Evolutionary conservation across 108 stramenopile genomes (phyloP).

Genomic region (Nitzschia palea): DNA sequence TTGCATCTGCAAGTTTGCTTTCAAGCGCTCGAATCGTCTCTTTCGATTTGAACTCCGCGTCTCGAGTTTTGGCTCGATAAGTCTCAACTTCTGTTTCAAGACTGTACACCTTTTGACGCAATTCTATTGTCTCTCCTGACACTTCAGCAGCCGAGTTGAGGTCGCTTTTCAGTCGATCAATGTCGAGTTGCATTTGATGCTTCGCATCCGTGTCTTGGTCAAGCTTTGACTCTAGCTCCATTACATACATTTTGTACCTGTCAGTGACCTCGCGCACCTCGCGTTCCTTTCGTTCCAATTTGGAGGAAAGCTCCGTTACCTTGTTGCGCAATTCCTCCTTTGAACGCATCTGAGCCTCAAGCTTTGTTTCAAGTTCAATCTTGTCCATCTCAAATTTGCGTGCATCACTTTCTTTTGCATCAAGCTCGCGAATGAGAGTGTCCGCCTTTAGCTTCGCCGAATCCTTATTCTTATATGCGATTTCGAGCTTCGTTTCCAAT

Average conservation of each 20-base stretch:
- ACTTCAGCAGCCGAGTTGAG: slow-evolving; percentile 23
- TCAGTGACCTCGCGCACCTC: slow-evolving; percentile 43
- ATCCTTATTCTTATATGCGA: slow-evolving; percentile 26
- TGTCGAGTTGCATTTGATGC: slow-evolving; percentile 32
- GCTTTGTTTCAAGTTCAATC: slow-evolving; percentile 39
- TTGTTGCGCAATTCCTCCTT: slow-evolving; percentile 36
- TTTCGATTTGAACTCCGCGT: slow-evolving; percentile 22
- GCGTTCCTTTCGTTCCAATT: slow-evolving; percentile 46
- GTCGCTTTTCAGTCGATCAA: slow-evolving; percentile 34
- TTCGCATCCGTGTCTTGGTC: slow-evolving; percentile 39
- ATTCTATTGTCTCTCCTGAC: slow-evolving; percentile 26
- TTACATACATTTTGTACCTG: slow-evolving; percentile 40
- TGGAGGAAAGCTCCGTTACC: slow-evolving; percentile 34
- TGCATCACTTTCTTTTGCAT: slow-evolving; percentile 32
- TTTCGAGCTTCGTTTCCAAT: slow-evolving; percentile 33
- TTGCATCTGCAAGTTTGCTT: slow-evolving; percentile 23
- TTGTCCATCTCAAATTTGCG: slow-evolving; percentile 37
- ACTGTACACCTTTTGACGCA: slow-evolving; percentile 30
- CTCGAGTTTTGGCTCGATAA: slow-evolving; percentile 16
- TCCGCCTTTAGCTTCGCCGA: slow-evolving; percentile 33
- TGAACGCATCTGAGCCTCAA: slow-evolving; percentile 26
- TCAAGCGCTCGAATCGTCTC: slow-evolving; percentile 26
- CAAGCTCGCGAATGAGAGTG: slow-evolving; percentile 30
- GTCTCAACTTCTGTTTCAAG: slow-evolving; percentile 29
- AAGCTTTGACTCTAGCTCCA: slow-evolving; percentile 41